Conservation (phyloP, 345 rosid species). For the Euphorbia lathyris region DNA sequence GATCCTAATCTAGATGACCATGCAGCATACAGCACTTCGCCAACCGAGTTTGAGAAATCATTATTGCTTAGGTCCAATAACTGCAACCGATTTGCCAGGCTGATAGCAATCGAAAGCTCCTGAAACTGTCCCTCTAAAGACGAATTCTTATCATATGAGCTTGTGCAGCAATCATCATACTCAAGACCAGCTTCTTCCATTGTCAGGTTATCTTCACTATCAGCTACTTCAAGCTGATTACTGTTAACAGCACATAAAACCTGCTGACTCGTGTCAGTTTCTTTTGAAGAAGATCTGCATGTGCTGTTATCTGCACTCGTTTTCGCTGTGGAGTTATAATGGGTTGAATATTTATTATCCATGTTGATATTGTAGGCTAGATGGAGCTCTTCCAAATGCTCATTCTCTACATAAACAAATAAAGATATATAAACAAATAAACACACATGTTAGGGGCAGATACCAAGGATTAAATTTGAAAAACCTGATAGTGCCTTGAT, state of each 20-base stretch:
- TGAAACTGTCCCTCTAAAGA: constrained; percentile 34
- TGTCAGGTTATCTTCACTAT: constrained; percentile 65
- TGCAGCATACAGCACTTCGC: constrained; percentile 49
- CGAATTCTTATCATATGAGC: constrained; percentile 44
- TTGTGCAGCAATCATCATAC: constrained; percentile 40
- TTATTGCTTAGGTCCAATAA: constrained; percentile 69
- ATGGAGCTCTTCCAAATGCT: constrained; percentile 69
- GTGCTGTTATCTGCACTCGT: constrained; percentile 22
- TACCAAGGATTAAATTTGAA: neutral
- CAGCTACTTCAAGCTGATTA: constrained; percentile 70
- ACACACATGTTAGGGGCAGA: neutral
- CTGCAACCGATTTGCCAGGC: constrained; percentile 58
- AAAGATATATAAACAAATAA: constrained; percentile 6
- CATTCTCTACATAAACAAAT: constrained; percentile 47
- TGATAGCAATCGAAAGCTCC: constrained; percentile 58
- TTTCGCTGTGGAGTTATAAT: constrained; percentile 16
- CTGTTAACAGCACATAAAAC: constrained; percentile 34
- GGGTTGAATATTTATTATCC: constrained; percentile 26
- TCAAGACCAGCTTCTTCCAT: constrained; percentile 35
- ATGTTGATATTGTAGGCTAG: constrained; percentile 50
- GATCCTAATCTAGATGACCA: constrained; percentile 58
- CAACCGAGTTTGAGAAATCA: constrained; percentile 46
- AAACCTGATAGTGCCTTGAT: constrained; percentile 73
- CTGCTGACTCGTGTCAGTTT: constrained; percentile 23
- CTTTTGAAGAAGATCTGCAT: constrained; percentile 26